Percentiles rank a stretch among this genome's conserved stretches.
These are phyloP conservation scores for Candida bentonensis DNA, from an alignment of 805 yeast genomes.

Conservation along the genomic window DNA sequence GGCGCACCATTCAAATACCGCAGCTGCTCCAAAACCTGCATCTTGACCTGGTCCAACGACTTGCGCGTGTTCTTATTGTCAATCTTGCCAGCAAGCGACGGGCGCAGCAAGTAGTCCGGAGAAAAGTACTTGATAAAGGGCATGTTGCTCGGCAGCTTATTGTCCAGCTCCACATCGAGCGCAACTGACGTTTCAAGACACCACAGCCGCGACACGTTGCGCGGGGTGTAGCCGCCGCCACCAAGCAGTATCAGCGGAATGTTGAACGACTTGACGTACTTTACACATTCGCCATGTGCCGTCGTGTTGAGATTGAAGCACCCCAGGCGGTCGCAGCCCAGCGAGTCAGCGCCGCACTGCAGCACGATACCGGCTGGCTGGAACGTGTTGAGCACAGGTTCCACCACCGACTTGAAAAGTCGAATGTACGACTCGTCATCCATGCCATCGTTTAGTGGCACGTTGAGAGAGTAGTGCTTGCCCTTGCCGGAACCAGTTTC, in stretches of 20 bases:
- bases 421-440: slow-evolving; percentile 66
- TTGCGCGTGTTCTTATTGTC: slow-evolving; percentile 79
- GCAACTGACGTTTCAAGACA: slow-evolving; percentile 82
- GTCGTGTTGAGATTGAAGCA: slow-evolving; percentile 86
- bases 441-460: slow-evolving; percentile 83
- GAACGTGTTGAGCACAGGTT: slow-evolving; percentile 73
- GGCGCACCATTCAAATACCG: slow-evolving; percentile 84
- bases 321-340: slow-evolving; percentile 91
- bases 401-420: slow-evolving; percentile 63
- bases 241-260: slow-evolving; percentile 90
- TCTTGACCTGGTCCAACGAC: slow-evolving; percentile 66
- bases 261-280: slow-evolving; percentile 70
- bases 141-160: slow-evolving; percentile 57
- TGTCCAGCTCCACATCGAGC: slow-evolving; percentile 61
- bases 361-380: slow-evolving; percentile 95
- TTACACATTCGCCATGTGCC: slow-evolving; percentile 94
- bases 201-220: slow-evolving; percentile 95
- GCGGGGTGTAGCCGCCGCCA: slow-evolving; percentile 97
- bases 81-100: slow-evolving; percentile 59
- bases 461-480: slow-evolving; percentile 70
- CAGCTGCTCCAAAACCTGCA: slow-evolving; percentile 65
- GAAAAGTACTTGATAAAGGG: slow-evolving; percentile 77
- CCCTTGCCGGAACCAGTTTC: slow-evolving; percentile 81
- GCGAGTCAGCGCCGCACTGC: slow-evolving; percentile 97
- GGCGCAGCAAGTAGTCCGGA: slow-evolving; percentile 85